Evolutionary conservation across 73 alveolate genomes (phyloP).

Genomic region (Tetrahymena malaccensis): DNA sequence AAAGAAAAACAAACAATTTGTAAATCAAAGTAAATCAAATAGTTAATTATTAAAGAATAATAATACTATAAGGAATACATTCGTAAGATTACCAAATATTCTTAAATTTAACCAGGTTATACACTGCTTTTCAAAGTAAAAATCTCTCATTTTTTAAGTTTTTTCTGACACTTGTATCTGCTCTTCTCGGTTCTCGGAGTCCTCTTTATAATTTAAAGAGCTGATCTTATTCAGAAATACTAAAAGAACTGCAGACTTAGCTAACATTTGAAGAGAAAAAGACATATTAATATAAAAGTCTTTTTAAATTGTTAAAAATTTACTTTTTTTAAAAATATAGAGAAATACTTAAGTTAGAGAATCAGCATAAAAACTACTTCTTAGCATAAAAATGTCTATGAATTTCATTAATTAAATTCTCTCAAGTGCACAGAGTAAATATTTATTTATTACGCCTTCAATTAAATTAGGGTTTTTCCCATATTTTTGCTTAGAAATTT

Average conservation of each 20-base stretch:
- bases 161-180: neutral
- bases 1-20: neutral
- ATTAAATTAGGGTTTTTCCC: neutral
- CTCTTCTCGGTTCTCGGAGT: neutral
- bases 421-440: neutral
- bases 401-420: neutral
- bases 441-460: neutral
- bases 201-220: neutral
- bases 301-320: neutral
- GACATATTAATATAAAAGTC: neutral
- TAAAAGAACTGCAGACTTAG: neutral
- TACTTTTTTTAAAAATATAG: neutral
- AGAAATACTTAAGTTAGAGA: neutral
- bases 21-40: neutral
- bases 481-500: neutral
- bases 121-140: neutral
- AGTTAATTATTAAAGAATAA: neutral
- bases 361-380: neutral
- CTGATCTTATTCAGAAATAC: neutral
- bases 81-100: neutral
- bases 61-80: neutral
- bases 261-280: neutral
- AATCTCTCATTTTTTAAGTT: neutral
- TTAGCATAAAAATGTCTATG: neutral
- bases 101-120: neutral